Base-by-base conservation (phyloP, 31 red algal species). In the Endocladia muricata region DNA sequence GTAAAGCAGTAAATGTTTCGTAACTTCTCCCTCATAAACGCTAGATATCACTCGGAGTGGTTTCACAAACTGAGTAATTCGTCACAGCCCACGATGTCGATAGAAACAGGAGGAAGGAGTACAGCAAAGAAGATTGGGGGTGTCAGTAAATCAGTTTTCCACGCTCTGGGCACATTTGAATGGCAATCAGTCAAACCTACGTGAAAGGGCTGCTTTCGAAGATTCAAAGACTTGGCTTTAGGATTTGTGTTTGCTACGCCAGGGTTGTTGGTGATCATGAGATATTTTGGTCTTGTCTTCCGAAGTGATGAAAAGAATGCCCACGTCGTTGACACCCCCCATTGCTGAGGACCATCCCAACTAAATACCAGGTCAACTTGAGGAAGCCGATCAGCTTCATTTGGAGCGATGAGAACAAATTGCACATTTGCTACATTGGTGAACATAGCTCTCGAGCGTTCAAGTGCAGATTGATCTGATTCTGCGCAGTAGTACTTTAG, bases 401-500 rank as follows among this genome's bases (percentile, higher is more conserved):
- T 70, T 21, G 86, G 77, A 19, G 17, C 17, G 48, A 90, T 70
- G 3, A 47, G 70, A 31, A 90, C 29, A 37, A 90, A 82, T 35
- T 82, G 65, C 5, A 63, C 63, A 39, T 59, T 71, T 5, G 52
- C 86, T 9, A 78, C 77, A 40, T 82, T 51, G 4, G 49, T 42
- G 38, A 82, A 90, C 7, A 66, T 37, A 15, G 42, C 34, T 25
- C 31, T 29, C 26, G 83, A 15, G 32, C 83, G 56, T 54, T 82
- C 68, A 0, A 36, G 39, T 4, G 23, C 29, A 19, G 43, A 41
- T 21, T 41, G 41, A 21, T 83, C 86, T 39, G 33, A 35, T 55
- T 90, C 86, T 15, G 84, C 80, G 60, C 88, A 91, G 51, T 74
- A 91, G 64, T 91, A 91, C 32, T 73, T 78, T 51, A 91, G 84